Evolutionary conservation across 2,329 filamentous ascomycete genomes (phyloP), one percentile per base, ranked within the genome.

Genomic region (Fusarium dlaminii): DNA sequence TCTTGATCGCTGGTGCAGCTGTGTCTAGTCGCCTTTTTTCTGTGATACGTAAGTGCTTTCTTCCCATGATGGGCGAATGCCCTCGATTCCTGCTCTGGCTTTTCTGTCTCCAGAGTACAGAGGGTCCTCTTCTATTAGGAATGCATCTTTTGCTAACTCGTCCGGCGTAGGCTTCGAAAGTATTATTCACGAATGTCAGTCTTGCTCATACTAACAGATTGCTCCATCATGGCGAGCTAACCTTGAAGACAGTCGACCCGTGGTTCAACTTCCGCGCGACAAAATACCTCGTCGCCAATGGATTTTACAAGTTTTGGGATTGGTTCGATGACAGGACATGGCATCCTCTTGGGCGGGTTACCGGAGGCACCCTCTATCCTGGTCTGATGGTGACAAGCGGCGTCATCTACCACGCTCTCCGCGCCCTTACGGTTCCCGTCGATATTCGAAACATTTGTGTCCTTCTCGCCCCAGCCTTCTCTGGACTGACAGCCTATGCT

Each of bases 291-390:
- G 94, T 99, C 63, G 90, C 96, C 81, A 91, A 99, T 91, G 96
- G 96, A 79, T 98, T 99, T 86, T 97, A 98, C 84, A 95, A 93
- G 84, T 99, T 99, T 83, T 99, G 96, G 96, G 96, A 99, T 84
- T 99, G 96, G 96, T 99, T 99, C 81, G 96, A 99, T 85, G 96
- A 99, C 87, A 92, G 96, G 87, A 99, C 96, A 90, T 99, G 96
- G 96, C 96, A 99, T 85, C 96, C 96, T 79, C 93, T 99, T 71
- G 96, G 96, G 79, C 94, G 96, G 87, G 96, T 99, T 81, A 99
- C 96, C 69, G 96, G 96, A 85, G 96, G 96, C 81, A 99, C 96
- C n/a, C 90, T 99, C 73, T 99, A 99, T 83, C 96, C 96, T 57
- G 96, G 96, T 79, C 89, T 99, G 80, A 99, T 99, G 96, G 97